Conservation (phyloP, 2,329 filamentous ascomycete species). For the Fusarium transvaalense region DNA sequence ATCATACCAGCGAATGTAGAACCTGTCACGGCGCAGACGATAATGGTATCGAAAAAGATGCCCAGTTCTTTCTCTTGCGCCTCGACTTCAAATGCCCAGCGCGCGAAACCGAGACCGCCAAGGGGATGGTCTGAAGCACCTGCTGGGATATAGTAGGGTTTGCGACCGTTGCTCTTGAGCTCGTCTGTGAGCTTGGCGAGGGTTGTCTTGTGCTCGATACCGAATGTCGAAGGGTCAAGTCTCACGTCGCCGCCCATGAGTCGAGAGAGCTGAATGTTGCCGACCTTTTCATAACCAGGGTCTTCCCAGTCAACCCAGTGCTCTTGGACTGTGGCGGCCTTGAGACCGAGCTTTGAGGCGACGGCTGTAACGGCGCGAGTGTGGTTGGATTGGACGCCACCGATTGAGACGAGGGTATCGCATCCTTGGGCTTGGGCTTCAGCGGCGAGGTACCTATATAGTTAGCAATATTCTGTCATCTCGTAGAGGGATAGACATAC, state of each 20-base stretch:
- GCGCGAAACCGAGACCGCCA: conserved; percentile 76
- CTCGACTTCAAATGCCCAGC: conserved; percentile 77
- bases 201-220: conserved; percentile 76
- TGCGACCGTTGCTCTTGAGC: conserved; percentile 64
- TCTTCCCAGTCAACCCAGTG: conserved; percentile 75
- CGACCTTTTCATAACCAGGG: conserved; percentile 71
- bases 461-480: not conserved
- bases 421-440: conserved; percentile 69
- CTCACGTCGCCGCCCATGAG: conserved; percentile 75
- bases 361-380: conserved; percentile 75
- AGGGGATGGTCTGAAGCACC: conserved; percentile 78
- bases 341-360: conserved; percentile 68
- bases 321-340: conserved; percentile 70
- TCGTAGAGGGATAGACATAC: conserved; percentile 26
- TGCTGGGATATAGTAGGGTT: conserved; percentile 79
- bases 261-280: conserved; percentile 78
- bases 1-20: conserved; percentile 79
- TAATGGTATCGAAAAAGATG: conserved; percentile 74
- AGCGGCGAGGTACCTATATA: conserved; percentile 69
- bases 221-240: conserved; percentile 71
- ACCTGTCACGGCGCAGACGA: conserved; percentile 79
- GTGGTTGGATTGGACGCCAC: conserved; percentile 78
- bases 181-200: conserved; percentile 67
- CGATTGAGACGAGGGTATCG: conserved; percentile 75
- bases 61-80: conserved; percentile 72